Evolutionary conservation across 371 early-diverging fungal species (phyloP), one percentile per base, ranked within the genome.

Genomic region (Saksenaea vasiformis): DNA sequence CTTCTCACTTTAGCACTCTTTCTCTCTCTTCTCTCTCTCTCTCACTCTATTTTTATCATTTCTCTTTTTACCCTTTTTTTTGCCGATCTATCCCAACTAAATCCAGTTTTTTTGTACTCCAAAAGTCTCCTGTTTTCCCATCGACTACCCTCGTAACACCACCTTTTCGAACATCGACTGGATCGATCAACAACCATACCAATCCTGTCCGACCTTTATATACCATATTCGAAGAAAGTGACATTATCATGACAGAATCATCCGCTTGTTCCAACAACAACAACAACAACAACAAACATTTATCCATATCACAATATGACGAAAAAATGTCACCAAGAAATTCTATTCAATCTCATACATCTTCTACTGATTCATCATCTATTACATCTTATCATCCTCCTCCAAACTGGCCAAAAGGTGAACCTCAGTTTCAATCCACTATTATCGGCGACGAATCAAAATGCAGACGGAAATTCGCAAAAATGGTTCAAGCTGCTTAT

Each of bases 191-290:
- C 15, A 60, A 66, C 43, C 70, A 51, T 38, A 56, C 58, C 10
- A 72, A 54, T 13, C 39, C 56, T 37, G 26, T 51, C 10, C 69
- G 69, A 54, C 54, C 62, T 2, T 41, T 78, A 22, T 75, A 60
- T 41, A 73, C 79, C 5, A 78, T 78, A 26, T 43, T 73, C 22
- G 79, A 78, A 71, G 78, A 78, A 71, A 78, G 76, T 24, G 76
- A 75, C 44, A 71, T 62, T 19, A 62, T 72, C 43, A 64, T 65
- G 60, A 67, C 69, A n/a, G 67, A 70, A 47, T 69, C 71, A 1
- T 55, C 61, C 7, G 35, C 57, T 17, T 27, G n/a, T 26, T n/a
- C 54, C n/a, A 26, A 68, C 26, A 65, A 54, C 31, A 56, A 41
- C 26, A 65, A 54, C 31, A 56, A 41, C 44, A 51, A 62, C 38